phyloP scores from a whole-genome alignment of 192 early-diverging fungal species.

The Funneliformis mosseae region DNA sequence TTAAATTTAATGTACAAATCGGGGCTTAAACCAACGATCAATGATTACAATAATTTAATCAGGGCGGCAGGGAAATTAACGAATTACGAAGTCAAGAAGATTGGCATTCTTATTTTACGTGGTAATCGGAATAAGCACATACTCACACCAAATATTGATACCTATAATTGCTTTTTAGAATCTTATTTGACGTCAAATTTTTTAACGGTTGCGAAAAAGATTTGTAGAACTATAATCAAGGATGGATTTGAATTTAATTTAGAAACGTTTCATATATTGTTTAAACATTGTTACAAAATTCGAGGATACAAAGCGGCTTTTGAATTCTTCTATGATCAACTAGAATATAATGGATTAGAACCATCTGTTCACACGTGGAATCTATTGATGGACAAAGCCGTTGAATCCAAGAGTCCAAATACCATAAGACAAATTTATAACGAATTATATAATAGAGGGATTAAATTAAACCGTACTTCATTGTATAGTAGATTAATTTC shows the following conservation, averaged over 20 bases:
- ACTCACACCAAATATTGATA: background rate
- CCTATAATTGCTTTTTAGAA: constrained; percentile 2
- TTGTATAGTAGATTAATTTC: background rate
- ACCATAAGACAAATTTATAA: background rate
- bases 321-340: constrained; percentile 3
- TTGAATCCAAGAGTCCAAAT: background rate
- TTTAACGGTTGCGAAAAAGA: background rate
- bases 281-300: background rate
- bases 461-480: background rate
- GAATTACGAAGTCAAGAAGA: background rate
- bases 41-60: background rate
- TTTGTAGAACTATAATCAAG: background rate
- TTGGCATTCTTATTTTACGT: background rate
- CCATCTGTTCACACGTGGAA: background rate
- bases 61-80: background rate
- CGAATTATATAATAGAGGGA: background rate
- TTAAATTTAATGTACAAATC: background rate
- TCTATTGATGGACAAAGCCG: background rate
- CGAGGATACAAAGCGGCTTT: background rate
- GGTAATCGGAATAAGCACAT: background rate
- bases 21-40: background rate
- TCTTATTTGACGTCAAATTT: background rate
- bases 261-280: constrained; percentile 8
- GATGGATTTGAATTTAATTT: background rate
- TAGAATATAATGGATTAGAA: background rate